Conservation (phyloP, 768 basidiomycete genomes). For the Trametes cingulata region DNA sequence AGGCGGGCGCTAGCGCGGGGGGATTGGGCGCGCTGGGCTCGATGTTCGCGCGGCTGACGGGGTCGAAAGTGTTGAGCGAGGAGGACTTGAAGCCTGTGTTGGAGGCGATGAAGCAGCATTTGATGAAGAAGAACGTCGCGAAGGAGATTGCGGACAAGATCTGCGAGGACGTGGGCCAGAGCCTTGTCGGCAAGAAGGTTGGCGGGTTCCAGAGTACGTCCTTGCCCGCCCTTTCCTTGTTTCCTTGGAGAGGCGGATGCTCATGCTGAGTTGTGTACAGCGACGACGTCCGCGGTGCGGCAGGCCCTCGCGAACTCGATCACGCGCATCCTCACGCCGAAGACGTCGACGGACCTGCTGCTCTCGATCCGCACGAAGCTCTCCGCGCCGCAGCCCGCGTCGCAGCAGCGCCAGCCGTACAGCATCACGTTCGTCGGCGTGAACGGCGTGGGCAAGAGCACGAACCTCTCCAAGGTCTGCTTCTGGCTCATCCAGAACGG, state of each 20-base stretch:
- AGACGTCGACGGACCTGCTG: conserved; percentile 94
- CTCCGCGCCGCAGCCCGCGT: conserved; percentile 69
- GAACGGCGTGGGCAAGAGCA: conserved; percentile 98
- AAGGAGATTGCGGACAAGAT: conserved; percentile 94
- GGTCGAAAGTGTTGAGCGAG: conserved; percentile 78
- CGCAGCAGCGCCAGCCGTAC: conserved; percentile 82
- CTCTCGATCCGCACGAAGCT: conserved; percentile 91
- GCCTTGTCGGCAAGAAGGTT: conserved; percentile 86
- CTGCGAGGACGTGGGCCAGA: conserved; percentile 91
- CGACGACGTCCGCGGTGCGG: conserved; percentile 82
- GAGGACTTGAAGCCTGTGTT: conserved; percentile 86
- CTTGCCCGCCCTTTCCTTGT: background rate
- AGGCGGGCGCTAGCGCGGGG: conserved; percentile 12
- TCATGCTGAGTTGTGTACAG: conserved; percentile 41
- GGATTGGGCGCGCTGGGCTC: conserved; percentile 67
- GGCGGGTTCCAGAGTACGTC: conserved; percentile 83
- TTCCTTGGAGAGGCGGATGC: too few relatives aligned
- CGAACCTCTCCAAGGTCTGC: conserved; percentile 96
- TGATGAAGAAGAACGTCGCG: conserved; percentile 99
- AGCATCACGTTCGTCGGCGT: conserved; percentile 97
- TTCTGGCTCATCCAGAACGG: conserved; percentile 99
- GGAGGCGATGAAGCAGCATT: conserved; percentile 93
- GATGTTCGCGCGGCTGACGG: conserved; percentile 83
- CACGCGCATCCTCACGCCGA: conserved; percentile 93
- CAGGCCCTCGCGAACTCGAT: conserved; percentile 81